Evolutionary conservation across 2,329 filamentous ascomycete genomes (phyloP).

Genomic region (Verticillium longisporum): DNA sequence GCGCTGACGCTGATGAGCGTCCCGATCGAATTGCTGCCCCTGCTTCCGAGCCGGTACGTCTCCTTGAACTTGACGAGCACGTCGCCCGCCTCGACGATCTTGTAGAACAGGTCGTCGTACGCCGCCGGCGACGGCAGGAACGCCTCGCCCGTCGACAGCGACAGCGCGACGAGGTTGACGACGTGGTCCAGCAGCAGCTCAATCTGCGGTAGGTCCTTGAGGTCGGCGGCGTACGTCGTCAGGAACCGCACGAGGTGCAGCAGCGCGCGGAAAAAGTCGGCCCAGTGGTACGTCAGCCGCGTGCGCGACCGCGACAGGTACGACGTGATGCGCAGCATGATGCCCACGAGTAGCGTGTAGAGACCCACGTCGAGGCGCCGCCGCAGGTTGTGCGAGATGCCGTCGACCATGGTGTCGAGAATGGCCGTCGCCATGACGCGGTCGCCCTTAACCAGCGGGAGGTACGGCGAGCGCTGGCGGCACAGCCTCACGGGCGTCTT

Average conservation of each 20-base stretch:
- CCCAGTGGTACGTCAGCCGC: slow-evolving; percentile 86
- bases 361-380: slow-evolving; percentile 77
- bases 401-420: slow-evolving; percentile 82
- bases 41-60: slow-evolving; percentile 56
- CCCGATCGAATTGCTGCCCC: slow-evolving; percentile 66
- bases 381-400: slow-evolving; percentile 88
- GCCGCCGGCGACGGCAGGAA: slow-evolving; percentile 82
- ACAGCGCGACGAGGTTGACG: slow-evolving; percentile 76
- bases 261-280: slow-evolving; percentile 85
- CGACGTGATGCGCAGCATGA: slow-evolving; percentile 75
- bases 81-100: slow-evolving; percentile 87
- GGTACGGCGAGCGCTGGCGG: slow-evolving; percentile 78
- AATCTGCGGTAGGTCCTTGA: slow-evolving; percentile 64
- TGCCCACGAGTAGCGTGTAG: slow-evolving; percentile 74
- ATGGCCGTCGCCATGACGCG: slow-evolving; percentile 69
- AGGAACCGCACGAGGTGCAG: slow-evolving; percentile 86
- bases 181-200: slow-evolving; percentile 68
- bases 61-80: slow-evolving; percentile 75
- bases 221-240: slow-evolving; percentile 74
- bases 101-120: slow-evolving; percentile 98
- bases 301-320: slow-evolving; percentile 78
- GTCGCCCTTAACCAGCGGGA: slow-evolving; percentile 68
- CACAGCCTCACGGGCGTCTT: slow-evolving; percentile 74
- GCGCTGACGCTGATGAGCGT: slow-evolving; percentile 75
- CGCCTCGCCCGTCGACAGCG: slow-evolving; percentile 78